Evolutionary conservation across 345 rosid species (phyloP).

Genomic region (Brassica carinata): DNA sequence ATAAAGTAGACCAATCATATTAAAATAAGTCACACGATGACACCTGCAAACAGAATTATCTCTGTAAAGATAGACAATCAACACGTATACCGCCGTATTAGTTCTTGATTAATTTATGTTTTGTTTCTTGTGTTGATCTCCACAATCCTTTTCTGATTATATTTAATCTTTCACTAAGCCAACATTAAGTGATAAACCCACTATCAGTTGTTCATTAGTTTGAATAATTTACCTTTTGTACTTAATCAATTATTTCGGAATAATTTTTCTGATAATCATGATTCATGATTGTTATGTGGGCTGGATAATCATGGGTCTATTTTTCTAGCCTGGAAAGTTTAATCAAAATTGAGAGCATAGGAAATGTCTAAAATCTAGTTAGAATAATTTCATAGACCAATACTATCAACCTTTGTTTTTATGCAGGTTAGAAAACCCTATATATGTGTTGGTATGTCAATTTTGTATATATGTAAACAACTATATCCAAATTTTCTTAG

Average conservation of each 20-base stretch:
- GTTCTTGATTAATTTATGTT: background rate
- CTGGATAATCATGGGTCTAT: slow-evolving; percentile 38
- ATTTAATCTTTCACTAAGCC: slow-evolving; percentile 26
- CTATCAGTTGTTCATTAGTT: slow-evolving; percentile 35
- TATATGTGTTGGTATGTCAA: background rate
- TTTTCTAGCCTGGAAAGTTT: slow-evolving; percentile 39
- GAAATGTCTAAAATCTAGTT: background rate
- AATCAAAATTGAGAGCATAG: slow-evolving; percentile 19
- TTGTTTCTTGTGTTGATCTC: background rate
- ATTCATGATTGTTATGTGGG: slow-evolving; percentile 29
- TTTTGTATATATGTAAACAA: background rate
- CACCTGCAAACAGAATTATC: background rate
- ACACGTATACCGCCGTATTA: background rate
- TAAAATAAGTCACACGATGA: background rate
- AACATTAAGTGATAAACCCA: slow-evolving; percentile 36
- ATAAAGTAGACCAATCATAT: background rate
- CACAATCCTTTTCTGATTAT: background rate
- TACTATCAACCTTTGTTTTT: slow-evolving; percentile 10
- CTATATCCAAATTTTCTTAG: background rate
- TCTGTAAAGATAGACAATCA: background rate
- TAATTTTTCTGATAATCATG: slow-evolving; percentile 20
- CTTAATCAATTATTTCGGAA: slow-evolving; percentile 23
- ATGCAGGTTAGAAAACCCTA: background rate
- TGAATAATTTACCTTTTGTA: slow-evolving; percentile 34
- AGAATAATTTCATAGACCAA: background rate